phyloP scores from a whole-genome alignment of 805 yeast genomes.

The Yamadazyma nakazawae region DNA sequence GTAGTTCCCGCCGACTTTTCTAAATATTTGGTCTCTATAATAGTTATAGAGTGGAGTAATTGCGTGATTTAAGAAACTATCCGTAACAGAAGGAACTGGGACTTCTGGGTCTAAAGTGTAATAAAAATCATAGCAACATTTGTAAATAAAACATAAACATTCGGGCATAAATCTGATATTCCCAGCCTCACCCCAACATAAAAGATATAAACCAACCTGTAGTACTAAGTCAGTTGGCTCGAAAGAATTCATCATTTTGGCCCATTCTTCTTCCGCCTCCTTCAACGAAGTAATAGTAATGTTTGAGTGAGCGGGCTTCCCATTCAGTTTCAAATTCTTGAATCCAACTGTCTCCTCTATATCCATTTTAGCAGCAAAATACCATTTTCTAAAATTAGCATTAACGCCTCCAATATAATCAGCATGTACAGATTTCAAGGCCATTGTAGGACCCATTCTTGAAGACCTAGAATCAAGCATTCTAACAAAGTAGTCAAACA shows the following conservation, averaged over 20 bases:
- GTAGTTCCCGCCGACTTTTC: slow-evolving; percentile 40
- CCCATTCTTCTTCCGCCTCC: slow-evolving; percentile 52
- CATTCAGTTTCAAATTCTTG: slow-evolving; percentile 22
- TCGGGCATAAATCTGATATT: slow-evolving; percentile 87
- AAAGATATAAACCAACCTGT: slow-evolving; percentile 66
- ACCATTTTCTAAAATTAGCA: slow-evolving; percentile 73
- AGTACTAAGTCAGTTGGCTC: slow-evolving; percentile 52
- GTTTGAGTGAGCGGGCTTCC: slow-evolving; percentile 15
- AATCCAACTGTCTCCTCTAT: slow-evolving; percentile 48
- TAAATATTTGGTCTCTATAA: slow-evolving; percentile 54
- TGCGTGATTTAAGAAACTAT: slow-evolving; percentile 58
- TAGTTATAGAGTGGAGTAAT: slow-evolving; percentile 73
- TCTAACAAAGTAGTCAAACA: slow-evolving; percentile 62
- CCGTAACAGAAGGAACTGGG: slow-evolving; percentile 23
- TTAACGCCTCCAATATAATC: slow-evolving; percentile 73
- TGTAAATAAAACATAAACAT: slow-evolving; percentile 78
- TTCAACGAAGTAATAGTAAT: slow-evolving; percentile 21
- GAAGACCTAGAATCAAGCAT: slow-evolving; percentile 68
- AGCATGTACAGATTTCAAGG: slow-evolving; percentile 61
- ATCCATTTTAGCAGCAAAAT: slow-evolving; percentile 70
- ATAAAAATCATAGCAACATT: slow-evolving; percentile 70
- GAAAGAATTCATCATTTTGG: slow-evolving; percentile 45
- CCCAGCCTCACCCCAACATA: slow-evolving; percentile 91
- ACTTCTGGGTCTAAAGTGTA: slow-evolving; percentile 41
- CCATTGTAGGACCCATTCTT: slow-evolving; percentile 53